Evolutionary conservation across 257 asterid genomes (phyloP).

Genomic region (Solanum pinnatisectum): DNA sequence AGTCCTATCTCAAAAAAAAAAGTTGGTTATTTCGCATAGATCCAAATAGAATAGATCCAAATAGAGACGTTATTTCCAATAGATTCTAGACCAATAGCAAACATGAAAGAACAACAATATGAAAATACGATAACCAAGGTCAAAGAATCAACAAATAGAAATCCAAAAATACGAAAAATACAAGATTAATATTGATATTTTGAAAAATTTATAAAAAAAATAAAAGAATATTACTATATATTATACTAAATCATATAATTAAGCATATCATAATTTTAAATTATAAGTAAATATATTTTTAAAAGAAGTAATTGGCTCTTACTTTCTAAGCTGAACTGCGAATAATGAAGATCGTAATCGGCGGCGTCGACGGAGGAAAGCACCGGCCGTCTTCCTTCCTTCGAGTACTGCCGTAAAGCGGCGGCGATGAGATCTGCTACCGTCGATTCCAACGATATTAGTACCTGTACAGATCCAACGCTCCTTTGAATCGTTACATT

Average conservation of each 20-base stretch:
- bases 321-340: constrained; percentile 89
- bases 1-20: too few relatives aligned
- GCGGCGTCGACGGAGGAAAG: constrained; percentile 23
- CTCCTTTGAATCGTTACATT: constrained; percentile 80
- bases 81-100: too few relatives aligned
- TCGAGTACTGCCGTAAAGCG: constrained; percentile 51
- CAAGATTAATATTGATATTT: too few relatives aligned
- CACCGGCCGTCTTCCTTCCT: constrained; percentile 58
- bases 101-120: too few relatives aligned
- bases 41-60: too few relatives aligned
- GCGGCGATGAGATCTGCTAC: constrained; percentile 64
- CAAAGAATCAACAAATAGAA: too few relatives aligned
- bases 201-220: neutral
- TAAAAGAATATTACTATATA: neutral
- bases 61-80: too few relatives aligned
- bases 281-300: neutral
- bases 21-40: too few relatives aligned
- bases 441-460: constrained; percentile 62
- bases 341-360: constrained; percentile 71
- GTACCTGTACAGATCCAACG: constrained; percentile 66
- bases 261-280: neutral
- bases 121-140: neutral
- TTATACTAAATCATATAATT: neutral
- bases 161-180: too few relatives aligned
- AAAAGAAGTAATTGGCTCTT: constrained; percentile 2